Evolutionary conservation across 768 basidiomycete genomes (phyloP).

Genomic region (Leccinum uliginosum): DNA sequence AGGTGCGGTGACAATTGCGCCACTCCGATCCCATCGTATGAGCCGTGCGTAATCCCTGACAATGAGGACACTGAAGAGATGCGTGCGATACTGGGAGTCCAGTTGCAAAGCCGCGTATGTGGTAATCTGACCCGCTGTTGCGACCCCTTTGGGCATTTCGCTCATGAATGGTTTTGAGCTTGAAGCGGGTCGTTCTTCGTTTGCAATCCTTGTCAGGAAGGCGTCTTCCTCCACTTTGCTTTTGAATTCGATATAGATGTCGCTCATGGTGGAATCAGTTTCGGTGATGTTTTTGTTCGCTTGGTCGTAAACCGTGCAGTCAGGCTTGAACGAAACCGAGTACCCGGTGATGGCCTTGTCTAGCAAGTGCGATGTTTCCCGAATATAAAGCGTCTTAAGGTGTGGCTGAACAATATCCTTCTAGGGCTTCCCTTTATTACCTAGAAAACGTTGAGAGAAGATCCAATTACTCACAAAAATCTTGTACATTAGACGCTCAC

Average conservation of each 20-base stretch:
- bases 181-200: not conserved
- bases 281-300: not conserved
- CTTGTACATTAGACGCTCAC: not conserved
- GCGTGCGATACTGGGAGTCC: constrained; percentile 14
- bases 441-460: not conserved
- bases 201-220: not conserved
- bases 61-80: constrained; percentile 12
- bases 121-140: constrained; percentile 11
- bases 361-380: not conserved
- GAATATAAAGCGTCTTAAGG: not conserved
- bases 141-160: not conserved
- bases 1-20: constrained; percentile 9
- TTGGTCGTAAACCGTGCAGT: not conserved
- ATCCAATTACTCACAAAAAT: not conserved
- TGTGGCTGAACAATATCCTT: not conserved
- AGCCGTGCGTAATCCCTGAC: constrained; percentile 1
- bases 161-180: not conserved
- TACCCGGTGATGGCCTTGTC: not conserved
- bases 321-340: not conserved
- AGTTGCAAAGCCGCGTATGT: constrained; percentile 15
- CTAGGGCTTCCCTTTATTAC: not conserved
- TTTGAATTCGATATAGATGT: not conserved
- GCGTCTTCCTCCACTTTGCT: not conserved
- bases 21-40: constrained; percentile 14
- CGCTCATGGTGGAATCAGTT: not conserved